Evolutionary conservation across 108 stramenopile species (phyloP), one percentile per base, ranked within the genome.

Genomic region (Nannochloropsis oceanica): DNA sequence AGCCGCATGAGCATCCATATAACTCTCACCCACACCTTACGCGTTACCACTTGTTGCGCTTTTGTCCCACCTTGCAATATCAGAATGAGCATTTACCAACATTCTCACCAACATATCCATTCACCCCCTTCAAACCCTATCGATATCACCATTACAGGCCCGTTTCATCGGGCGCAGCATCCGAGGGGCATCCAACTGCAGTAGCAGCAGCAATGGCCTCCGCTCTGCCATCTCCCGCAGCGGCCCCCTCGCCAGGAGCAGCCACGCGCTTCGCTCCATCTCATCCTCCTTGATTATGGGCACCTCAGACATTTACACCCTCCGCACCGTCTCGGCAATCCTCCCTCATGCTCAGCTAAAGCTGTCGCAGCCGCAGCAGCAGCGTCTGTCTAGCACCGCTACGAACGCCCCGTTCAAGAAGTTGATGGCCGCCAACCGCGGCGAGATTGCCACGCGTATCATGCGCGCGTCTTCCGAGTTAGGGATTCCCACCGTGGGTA

Each of bases 401-500:
- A n/a, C 18, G 5, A n/a, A 73, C 0, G 8, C 59, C n/a, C 89
- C 95, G 25, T 96, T 96, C 89, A 89, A 90, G 27, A 95, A 95
- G 84, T 43, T 96, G 27, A 85, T 97, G 90, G 95, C 95, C 1
- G 94, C 94, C 79, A 97, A 97, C 91, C 93, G 97, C 22, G 96
- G 94, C 14, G 97, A 97, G 91, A 96, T 98, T 82, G 95, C 97
- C 18, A 92, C 94, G 42, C 94, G 97, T 27, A 96, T 98, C 91
- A 93, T 94, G 90, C 92, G 97, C 13, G 97, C 95, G 12, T 92
- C 92, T 8, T 94, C 94, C 26, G 97, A 97, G 90, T 90, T 92
- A 25, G 92, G 91, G 13, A 34, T 90, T 10, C n/a, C 85, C 27
- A 95, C 96, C 11, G 95, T 95, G 25, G 95, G 93, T n/a, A 92